Percentiles rank a stretch among this genome's conserved stretches.
Evolutionary conservation across 371 early-diverging fungal genomes (phyloP).

Genomic region (Furculomyces boomerangus): DNA sequence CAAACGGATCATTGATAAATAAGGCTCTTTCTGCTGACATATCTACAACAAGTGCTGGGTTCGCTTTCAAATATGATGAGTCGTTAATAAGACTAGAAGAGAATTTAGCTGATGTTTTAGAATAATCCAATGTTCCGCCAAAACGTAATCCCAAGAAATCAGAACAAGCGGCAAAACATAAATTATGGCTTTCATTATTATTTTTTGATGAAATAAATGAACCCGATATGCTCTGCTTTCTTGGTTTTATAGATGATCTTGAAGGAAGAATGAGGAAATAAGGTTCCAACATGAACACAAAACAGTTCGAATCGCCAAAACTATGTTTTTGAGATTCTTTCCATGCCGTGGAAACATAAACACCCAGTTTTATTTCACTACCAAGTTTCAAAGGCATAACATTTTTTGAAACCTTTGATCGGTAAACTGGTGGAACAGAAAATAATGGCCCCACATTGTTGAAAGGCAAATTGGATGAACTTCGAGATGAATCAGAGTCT

Average conservation of each 20-base stretch:
- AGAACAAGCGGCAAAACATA: background rate
- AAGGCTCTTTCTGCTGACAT: background rate
- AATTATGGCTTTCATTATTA: background rate
- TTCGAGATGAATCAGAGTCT: background rate
- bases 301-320: background rate
- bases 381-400: background rate
- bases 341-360: background rate
- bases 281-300: background rate
- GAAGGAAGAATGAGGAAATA: background rate
- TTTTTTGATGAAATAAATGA: background rate
- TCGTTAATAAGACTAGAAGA: background rate
- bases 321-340: background rate
- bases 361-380: background rate
- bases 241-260: background rate
- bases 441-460: background rate
- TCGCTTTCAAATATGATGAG: background rate
- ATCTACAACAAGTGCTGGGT: background rate
- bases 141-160: background rate
- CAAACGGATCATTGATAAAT: slow-evolving; percentile 1
- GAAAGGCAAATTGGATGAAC: background rate
- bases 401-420: background rate
- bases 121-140: background rate
- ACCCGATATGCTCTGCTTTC: background rate
- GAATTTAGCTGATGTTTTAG: background rate
- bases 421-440: background rate